Evolutionary conservation across 2,329 filamentous ascomycete species (phyloP).

Genomic region (Penicillium sp.): DNA sequence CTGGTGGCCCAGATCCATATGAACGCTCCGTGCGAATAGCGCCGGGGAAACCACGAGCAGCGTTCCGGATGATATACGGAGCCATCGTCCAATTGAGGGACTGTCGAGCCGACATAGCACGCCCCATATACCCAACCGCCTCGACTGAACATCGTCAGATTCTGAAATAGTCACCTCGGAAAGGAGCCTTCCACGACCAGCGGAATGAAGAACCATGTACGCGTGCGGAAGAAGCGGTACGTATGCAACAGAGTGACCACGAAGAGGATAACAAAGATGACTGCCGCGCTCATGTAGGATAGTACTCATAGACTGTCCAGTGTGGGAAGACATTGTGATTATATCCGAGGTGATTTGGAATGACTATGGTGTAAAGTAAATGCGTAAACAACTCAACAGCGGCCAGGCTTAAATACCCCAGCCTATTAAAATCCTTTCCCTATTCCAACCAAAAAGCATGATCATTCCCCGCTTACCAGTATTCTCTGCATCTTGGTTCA

Average conservation of each 20-base stretch:
- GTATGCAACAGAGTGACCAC: conserved; percentile 19
- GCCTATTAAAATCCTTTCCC: not conserved
- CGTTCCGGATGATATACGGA: conserved; percentile 35
- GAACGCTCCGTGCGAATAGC: conserved; percentile 48
- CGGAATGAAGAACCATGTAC: conserved; percentile 28
- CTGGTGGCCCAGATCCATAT: conserved; percentile 48
- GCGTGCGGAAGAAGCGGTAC: conserved; percentile 20
- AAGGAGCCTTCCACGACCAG: conserved; percentile 27
- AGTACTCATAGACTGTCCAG: conserved; percentile 20
- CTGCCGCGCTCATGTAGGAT: conserved; percentile 24
- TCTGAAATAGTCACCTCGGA: too few relatives aligned
- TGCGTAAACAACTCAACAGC: not conserved
- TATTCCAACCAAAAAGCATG: not conserved
- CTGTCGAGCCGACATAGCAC: not conserved
- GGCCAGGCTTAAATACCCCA: not conserved
- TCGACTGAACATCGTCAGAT: not conserved
- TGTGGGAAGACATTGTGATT: not conserved
- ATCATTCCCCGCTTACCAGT: too few relatives aligned
- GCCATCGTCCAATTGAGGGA: not conserved
- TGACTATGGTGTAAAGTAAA: not conserved
- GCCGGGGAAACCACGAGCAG: conserved; percentile 47
- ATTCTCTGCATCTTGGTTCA: too few relatives aligned
- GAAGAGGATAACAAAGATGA: conserved; percentile 25
- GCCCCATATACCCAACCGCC: not conserved
- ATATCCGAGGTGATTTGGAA: not conserved